A percentile compares a stretch with the other conserved stretches of the same genome.
Conservation (phyloP, 2,329 filamentous ascomycete species). For the Penicillium brasilianum region DNA sequence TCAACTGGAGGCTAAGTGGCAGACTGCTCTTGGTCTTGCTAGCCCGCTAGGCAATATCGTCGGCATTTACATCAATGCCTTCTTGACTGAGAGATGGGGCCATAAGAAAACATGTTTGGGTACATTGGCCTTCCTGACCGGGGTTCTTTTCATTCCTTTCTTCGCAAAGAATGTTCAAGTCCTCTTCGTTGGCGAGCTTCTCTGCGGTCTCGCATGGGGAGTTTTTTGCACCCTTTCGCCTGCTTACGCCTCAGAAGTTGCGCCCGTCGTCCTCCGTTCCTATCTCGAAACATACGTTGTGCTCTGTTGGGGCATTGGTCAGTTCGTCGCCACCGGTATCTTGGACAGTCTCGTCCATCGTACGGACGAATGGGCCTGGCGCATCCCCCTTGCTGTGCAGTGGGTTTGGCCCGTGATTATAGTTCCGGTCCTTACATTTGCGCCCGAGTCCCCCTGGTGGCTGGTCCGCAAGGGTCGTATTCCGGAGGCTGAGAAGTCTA, state of each 20-base stretch:
- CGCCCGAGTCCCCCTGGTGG: constrained; percentile 12
- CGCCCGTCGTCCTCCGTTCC: constrained; percentile 62
- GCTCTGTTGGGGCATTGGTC: constrained; percentile 64
- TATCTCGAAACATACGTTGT: constrained; percentile 66
- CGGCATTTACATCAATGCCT: constrained; percentile 14
- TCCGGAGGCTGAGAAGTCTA: constrained; percentile 23
- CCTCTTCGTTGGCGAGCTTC: constrained; percentile 33
- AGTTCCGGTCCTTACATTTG: constrained; percentile 9
- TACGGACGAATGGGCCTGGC: constrained; percentile 16
- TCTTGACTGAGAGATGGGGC: constrained; percentile 14
- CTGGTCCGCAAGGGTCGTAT: constrained; percentile 20
- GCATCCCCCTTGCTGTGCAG: constrained; percentile 33
- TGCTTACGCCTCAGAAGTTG: constrained; percentile 71
- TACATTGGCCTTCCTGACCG: constrained; percentile 10
- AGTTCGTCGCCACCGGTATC: constrained; percentile 54
- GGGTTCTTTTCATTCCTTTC: constrained; percentile 36
- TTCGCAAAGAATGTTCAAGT: constrained; percentile 33
- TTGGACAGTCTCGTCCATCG: background rate
- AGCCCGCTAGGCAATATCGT: constrained; percentile 12
- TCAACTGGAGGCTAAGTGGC: constrained; percentile 16
- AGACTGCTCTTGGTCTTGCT: constrained; percentile 14
- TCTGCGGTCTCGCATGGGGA: constrained; percentile 33
- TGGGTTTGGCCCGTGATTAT: constrained; percentile 37
- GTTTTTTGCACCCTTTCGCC: constrained; percentile 46
- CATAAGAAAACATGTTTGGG: constrained; percentile 12